A percentile compares a stretch with the other conserved stretches of the same genome.
These are phyloP conservation scores for Viola odorata DNA, from an alignment of 345 rosid genomes.

Conservation along the genomic window DNA sequence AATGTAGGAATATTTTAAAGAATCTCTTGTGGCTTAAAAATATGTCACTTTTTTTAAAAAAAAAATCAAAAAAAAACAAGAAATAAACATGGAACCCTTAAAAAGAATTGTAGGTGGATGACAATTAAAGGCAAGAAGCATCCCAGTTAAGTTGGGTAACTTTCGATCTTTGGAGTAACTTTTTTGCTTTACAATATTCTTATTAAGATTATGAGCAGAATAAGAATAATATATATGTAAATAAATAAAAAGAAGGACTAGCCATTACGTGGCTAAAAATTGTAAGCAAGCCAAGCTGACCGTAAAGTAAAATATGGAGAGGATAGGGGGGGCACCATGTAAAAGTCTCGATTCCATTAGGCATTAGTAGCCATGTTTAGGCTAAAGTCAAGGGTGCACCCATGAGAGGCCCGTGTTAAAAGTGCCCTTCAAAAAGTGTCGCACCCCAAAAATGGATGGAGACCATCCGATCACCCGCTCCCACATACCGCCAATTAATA, in stretches of 20 bases:
- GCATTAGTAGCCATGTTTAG: conserved; percentile 10
- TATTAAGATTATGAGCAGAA: background rate
- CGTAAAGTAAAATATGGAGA: too few relatives aligned
- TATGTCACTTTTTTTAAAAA: too few relatives aligned
- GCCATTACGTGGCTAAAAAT: conserved; percentile 6
- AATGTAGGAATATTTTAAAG: too few relatives aligned
- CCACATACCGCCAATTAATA: background rate
- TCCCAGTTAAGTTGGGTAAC: too few relatives aligned
- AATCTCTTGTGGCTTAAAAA: too few relatives aligned
- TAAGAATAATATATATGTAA: background rate
- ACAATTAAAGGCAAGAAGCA: too few relatives aligned
- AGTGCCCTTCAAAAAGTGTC: conserved; percentile 18
- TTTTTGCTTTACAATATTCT: too few relatives aligned
- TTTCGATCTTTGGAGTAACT: too few relatives aligned
- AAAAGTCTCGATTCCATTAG: conserved; percentile 2
- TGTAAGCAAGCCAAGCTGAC: conserved; percentile 13
- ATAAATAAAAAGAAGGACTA: background rate
- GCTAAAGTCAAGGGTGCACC: conserved; percentile 18
- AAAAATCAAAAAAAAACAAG: too few relatives aligned
- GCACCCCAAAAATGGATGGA: conserved; percentile 5
- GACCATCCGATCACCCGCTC: conserved; percentile 2
- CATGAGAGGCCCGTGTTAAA: conserved; percentile 11
- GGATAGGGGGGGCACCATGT: background rate
- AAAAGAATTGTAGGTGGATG: too few relatives aligned
- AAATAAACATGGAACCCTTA: too few relatives aligned